Percentiles rank a stretch among this genome's conserved stretches.
Evolutionary conservation across 768 basidiomycete genomes (phyloP).

Genomic region (Tephrocybe rancida): DNA sequence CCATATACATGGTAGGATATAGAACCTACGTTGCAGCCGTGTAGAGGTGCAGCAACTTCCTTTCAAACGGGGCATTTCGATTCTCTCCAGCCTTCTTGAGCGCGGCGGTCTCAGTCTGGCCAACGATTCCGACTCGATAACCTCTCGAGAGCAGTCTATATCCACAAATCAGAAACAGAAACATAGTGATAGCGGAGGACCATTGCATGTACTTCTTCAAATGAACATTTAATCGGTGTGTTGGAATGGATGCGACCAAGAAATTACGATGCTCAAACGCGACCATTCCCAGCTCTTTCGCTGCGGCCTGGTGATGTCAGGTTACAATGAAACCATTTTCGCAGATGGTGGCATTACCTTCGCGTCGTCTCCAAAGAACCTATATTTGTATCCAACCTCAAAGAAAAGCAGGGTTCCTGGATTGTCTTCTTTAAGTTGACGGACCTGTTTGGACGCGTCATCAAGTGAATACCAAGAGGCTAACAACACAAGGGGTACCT

Average conservation of each 20-base stretch:
- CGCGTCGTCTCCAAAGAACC: constrained; percentile 85
- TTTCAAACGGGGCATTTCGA: constrained; percentile 70
- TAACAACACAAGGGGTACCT: constrained; percentile 37
- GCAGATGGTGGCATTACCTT: constrained; percentile 42
- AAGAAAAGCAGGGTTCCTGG: constrained; percentile 73
- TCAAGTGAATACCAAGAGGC: background rate
- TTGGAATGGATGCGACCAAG: constrained; percentile 73
- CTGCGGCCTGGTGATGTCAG: constrained; percentile 54
- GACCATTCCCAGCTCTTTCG: constrained; percentile 78
- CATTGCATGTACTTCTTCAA: constrained; percentile 62
- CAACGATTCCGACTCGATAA: constrained; percentile 81
- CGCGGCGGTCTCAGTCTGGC: constrained; percentile 86
- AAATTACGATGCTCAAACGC: constrained; percentile 75
- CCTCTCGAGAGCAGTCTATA: constrained; percentile 71
- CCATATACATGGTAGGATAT: constrained; percentile 1
- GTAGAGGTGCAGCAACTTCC: constrained; percentile 76
- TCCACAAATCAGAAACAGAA: constrained; percentile 2
- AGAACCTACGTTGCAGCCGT: constrained; percentile 84
- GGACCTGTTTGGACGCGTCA: constrained; percentile 39
- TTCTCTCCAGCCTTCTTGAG: constrained; percentile 84
- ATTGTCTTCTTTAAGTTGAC: constrained; percentile 64
- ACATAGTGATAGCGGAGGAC: background rate
- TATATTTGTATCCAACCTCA: constrained; percentile 84
- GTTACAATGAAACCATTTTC: background rate
- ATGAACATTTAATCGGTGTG: constrained; percentile 67